Base-by-base conservation (phyloP, 2,329 filamentous ascomycete species). In the Setomelanomma holmii region DNA sequence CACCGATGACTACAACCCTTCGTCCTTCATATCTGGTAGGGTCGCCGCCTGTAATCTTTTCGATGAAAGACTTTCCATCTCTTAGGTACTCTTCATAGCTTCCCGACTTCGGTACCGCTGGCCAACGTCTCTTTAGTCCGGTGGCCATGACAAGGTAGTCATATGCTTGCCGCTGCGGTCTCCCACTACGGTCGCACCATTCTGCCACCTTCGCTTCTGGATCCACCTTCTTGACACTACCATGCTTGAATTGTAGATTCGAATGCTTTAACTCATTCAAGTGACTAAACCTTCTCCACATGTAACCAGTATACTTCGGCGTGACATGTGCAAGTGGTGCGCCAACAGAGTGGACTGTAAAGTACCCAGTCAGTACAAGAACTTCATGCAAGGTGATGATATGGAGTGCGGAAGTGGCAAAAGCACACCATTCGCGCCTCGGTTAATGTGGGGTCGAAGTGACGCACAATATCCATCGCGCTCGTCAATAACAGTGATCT, bases 401-500 rank as follows among this genome's bases (percentile, higher is more conserved):
- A 45, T 45, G 50, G 45, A 38, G 40, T 40, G 20, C n/a, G 30
- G 46, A 36, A 27, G 36, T 40, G 23, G 39, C 38, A 24, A 36
- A 48, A 17, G 24, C 8, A 42, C 53, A 30, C 27, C 14, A 40
- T 53, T 45, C 56, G 36, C 51, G 45, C 53, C 59, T 67, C 60
- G 58, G 58, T 43, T 60, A 62, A 51, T 53, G 49, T 49, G 56
- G 43, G 39, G 55, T 36, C 7, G 34, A n/a, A 20, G 47, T 54
- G 38, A 59, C 87, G 63, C 78, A 92, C 89, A 92, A 71, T 86
- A 92, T n/a, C 90, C 90, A 78, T 93, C 89, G n/a, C 88, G 80
- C 72, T 92, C 88, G 64, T 93, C 89, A 20, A 90, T 85, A 19
- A 93, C 82, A 19, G 88, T 91, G 44, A 93, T 86, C 33, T 91